A percentile compares a stretch with the other conserved stretches of the same genome.
These are phyloP conservation scores for Colletotrichum orchidophilum DNA, from an alignment of 2,329 filamentous ascomycete genomes.

Conservation along the genomic window DNA sequence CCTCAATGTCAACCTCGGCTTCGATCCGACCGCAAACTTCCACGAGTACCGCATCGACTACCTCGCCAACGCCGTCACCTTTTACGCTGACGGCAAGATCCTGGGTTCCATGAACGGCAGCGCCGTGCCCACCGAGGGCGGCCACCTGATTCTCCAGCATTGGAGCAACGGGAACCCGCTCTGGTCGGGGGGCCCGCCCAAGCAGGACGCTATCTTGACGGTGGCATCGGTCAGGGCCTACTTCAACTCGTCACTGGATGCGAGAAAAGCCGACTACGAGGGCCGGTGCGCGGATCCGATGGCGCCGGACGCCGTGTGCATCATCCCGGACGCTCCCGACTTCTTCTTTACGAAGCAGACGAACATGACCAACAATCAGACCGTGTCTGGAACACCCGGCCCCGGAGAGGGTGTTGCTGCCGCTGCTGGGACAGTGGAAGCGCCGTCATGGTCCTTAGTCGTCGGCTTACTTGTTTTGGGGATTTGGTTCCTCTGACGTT, in stretches of 20 bases:
- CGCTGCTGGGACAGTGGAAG: not conserved
- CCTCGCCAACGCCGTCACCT: conserved; percentile 67
- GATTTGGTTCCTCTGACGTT: conserved; percentile 14
- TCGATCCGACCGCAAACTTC: conserved; percentile 71
- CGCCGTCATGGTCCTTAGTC: conserved; percentile 5
- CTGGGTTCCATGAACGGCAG: conserved; percentile 66
- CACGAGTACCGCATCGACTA: conserved; percentile 88
- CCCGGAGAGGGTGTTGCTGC: not conserved
- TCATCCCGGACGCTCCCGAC: conserved; percentile 57
- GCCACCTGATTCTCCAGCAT: conserved; percentile 77
- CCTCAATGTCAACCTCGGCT: conserved; percentile 66
- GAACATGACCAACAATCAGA: conserved; percentile 60
- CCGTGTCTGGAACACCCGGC: conserved; percentile 40
- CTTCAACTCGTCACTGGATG: conserved; percentile 73
- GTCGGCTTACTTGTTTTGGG: not conserved
- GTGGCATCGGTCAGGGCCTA: conserved; percentile 80
- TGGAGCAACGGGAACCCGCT: conserved; percentile 79
- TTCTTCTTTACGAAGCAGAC: conserved; percentile 60
- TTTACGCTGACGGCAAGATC: conserved; percentile 72
- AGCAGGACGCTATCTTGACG: conserved; percentile 67
- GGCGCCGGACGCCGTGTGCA: conserved; percentile 54
- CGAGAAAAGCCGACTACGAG: conserved; percentile 49
- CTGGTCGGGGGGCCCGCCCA: conserved; percentile 79
- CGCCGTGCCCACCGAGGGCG: conserved; percentile 67
- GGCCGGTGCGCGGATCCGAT: conserved; percentile 49